phyloP scores from a whole-genome alignment of 164 flowering plant genomes.

The Umbellularia californica region DNA sequence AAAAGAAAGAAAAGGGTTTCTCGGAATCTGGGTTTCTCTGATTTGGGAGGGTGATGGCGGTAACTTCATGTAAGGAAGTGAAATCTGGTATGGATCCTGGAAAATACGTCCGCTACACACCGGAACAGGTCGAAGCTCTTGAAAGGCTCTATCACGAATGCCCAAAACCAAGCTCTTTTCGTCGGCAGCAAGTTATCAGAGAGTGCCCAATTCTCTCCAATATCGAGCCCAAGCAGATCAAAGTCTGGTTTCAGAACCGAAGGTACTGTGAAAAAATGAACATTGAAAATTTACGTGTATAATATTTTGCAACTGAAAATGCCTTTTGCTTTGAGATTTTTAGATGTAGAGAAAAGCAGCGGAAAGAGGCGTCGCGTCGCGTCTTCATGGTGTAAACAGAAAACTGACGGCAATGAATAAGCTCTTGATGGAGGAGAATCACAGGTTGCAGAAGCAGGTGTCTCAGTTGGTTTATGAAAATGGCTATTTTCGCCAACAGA shows the following conservation, averaged over 20 bases:
- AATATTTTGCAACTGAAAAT: neutral
- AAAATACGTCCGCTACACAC: slow-evolving; percentile 93
- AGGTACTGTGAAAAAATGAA: slow-evolving; percentile 41
- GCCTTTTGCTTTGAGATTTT: neutral
- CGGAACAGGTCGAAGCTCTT: slow-evolving; percentile 98
- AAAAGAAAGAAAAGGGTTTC: neutral
- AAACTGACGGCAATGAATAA: slow-evolving; percentile 94
- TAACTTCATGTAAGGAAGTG: slow-evolving; percentile 85
- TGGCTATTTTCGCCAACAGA: slow-evolving; percentile 80
- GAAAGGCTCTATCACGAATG: slow-evolving; percentile 96
- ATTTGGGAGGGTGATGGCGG: slow-evolving; percentile 29
- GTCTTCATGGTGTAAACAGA: slow-evolving; percentile 85
- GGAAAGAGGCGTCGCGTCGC: slow-evolving; percentile 89
- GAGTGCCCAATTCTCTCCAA: slow-evolving; percentile 94
- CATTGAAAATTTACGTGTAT: neutral
- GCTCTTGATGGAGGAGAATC: slow-evolving; percentile 94
- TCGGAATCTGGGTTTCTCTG: neutral
- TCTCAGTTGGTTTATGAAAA: slow-evolving; percentile 89
- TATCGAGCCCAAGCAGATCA: slow-evolving; percentile 96
- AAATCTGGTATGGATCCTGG: slow-evolving; percentile 71
- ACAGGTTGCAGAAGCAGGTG: slow-evolving; percentile 93
- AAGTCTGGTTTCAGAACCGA: slow-evolving; percentile 99
- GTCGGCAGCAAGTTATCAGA: slow-evolving; percentile 90
- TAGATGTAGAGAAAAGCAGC: slow-evolving; percentile 95
- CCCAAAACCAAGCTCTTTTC: slow-evolving; percentile 91